A percentile compares a stretch with the other conserved stretches of the same genome.
Conservation (phyloP, 2,329 filamentous ascomycete genomes). For the Trichoderma simmonsii region DNA sequence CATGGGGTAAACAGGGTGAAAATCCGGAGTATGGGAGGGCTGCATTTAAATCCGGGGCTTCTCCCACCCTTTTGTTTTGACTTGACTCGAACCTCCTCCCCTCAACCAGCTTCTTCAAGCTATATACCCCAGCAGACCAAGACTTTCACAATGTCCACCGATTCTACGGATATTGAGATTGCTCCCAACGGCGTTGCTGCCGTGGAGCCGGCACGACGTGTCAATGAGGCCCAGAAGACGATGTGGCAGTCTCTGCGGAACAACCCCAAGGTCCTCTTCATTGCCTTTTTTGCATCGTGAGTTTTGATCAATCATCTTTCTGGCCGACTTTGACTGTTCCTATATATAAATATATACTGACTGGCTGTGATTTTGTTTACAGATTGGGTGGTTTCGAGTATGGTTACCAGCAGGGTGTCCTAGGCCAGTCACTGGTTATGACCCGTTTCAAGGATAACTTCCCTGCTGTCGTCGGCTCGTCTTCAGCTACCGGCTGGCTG, state of each 20-base stretch:
- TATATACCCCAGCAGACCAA: not conserved
- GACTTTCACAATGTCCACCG: slow-evolving; percentile 16
- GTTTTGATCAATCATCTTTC: slow-evolving; percentile 15
- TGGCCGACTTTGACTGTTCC: not conserved
- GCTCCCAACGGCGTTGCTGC: slow-evolving; percentile 12
- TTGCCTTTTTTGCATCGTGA: slow-evolving; percentile 41
- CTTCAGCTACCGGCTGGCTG: slow-evolving; percentile 54
- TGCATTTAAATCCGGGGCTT: slow-evolving; percentile 16
- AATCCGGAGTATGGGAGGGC: slow-evolving; percentile 1
- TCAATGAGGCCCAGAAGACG: slow-evolving; percentile 19
- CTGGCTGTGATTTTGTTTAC: not conserved
- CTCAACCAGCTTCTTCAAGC: not conserved
- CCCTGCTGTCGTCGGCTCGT: slow-evolving; percentile 44
- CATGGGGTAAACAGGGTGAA: slow-evolving; percentile 15
- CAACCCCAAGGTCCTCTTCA: slow-evolving; percentile 39
- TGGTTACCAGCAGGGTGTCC: slow-evolving; percentile 54
- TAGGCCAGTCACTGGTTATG: slow-evolving; percentile 54
- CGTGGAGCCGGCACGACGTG: slow-evolving; percentile 21
- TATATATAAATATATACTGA: not conserved
- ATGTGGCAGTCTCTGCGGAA: slow-evolving; percentile 31
- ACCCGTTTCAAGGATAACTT: slow-evolving; percentile 48
- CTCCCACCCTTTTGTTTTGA: not conserved
- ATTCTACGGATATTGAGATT: slow-evolving; percentile 18
- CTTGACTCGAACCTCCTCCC: not conserved
- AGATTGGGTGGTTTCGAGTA: slow-evolving; percentile 52